Evolutionary conservation across 148 eudicot genomes (phyloP), one percentile per base, ranked within the genome.

Genomic region (Arbutus unedo): DNA sequence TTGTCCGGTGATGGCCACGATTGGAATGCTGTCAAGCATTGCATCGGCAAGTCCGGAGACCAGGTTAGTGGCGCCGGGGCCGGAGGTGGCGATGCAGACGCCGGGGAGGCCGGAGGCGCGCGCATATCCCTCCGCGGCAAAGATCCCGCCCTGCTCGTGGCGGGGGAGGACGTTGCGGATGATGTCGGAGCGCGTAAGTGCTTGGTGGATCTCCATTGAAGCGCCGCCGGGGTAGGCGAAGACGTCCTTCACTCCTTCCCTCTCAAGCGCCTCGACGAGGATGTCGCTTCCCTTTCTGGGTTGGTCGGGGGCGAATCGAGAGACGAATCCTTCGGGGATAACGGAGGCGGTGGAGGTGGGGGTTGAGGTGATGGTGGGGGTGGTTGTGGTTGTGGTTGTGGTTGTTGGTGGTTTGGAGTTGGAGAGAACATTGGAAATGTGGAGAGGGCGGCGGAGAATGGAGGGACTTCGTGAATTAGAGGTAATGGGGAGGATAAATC

Each of bases 161-260:
- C 98, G 90, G 4, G 97, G 98, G 21, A 95, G 93, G 48, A 94
- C 84, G 83, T 96, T 96, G 0, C 89, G 86, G 74, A 96, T 96
- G 16, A 41, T 31, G 0, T 5, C 8, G 4, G 98, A 93, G 16
- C 98, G 93, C 4, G 98, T 96, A 0, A 96, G 88, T 3, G 98
- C 95, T 38, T 96, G 98, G 71, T 96, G 98, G 49, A 96, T 96
- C 84, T 96, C 98, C 94, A 96, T 81, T 0, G 98, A 94, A 0
- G 98, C 98, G 8, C 98, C 98, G 0, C 98, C 98, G 0, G 98
- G 98, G 87, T 96, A 96, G 5, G 98, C 98, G 77, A 96, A 96
- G 13, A 96, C 94, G 21, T 85, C 49, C 0, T 88, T 86, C 13
- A 96, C 98, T 0, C 97, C 98, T 49, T 96, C 94, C 0, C 98